phyloP scores from a whole-genome alignment of 106 monocot genomes.

The Phalaenopsis aphrodite region DNA sequence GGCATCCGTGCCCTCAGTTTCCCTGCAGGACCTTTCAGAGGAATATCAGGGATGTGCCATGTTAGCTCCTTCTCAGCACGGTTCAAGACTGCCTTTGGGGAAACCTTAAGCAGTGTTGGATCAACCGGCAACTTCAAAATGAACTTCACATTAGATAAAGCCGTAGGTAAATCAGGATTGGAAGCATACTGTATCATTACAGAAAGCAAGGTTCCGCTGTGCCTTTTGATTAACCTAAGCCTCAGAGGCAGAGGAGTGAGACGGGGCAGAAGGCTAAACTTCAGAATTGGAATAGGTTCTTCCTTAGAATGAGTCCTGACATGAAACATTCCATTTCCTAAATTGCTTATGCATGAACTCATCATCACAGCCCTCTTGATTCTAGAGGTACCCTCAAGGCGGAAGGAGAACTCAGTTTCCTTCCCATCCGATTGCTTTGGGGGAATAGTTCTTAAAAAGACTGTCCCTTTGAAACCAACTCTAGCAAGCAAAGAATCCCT shows the following conservation, averaged over 20 bases:
- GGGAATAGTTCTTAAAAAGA: slow-evolving; percentile 70
- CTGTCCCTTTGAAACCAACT: slow-evolving; percentile 68
- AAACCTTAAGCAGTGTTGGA: slow-evolving; percentile 74
- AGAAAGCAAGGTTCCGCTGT: slow-evolving; percentile 71
- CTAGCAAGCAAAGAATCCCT: slow-evolving; percentile 66
- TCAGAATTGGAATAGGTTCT: slow-evolving; percentile 64
- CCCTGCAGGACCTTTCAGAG: slow-evolving; percentile 58
- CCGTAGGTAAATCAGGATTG: slow-evolving; percentile 54
- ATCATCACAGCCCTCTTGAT: slow-evolving; percentile 82
- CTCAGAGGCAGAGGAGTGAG: slow-evolving; percentile 77
- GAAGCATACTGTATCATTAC: slow-evolving; percentile 92
- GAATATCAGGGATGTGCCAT: slow-evolving; percentile 78
- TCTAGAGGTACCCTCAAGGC: slow-evolving; percentile 48
- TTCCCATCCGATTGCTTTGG: slow-evolving; percentile 58
- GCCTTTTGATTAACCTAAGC: slow-evolving; percentile 78
- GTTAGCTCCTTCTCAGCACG: slow-evolving; percentile 63
- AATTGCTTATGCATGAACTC: slow-evolving; percentile 48
- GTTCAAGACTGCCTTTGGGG: slow-evolving; percentile 75
- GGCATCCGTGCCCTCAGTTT: slow-evolving; percentile 82
- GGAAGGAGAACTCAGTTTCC: slow-evolving; percentile 91
- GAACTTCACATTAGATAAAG: slow-evolving; percentile 72
- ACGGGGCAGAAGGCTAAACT: slow-evolving; percentile 72
- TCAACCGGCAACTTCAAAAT: slow-evolving; percentile 84
- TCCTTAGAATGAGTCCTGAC: slow-evolving; percentile 59
- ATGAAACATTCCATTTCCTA: slow-evolving; percentile 79